These are phyloP conservation scores for Salix caprea DNA, from an alignment of 345 rosid genomes.

Conservation along the genomic window DNA sequence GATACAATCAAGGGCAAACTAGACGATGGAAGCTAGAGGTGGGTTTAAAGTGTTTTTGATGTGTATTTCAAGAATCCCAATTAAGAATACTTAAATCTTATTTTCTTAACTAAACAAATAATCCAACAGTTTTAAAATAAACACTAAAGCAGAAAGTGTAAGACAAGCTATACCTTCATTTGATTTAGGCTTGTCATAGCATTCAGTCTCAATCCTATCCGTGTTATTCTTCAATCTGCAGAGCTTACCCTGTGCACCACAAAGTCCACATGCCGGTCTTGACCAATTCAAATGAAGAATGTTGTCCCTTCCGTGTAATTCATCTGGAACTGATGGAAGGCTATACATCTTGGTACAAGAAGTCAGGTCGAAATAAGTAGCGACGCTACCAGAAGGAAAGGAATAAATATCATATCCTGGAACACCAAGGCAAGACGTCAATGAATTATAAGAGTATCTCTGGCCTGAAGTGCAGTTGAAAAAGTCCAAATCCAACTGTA, in stretches of 20 bases:
- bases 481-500: neutral
- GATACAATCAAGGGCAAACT: too few species aligned
- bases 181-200: neutral
- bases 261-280: neutral
- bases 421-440: neutral
- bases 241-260: neutral
- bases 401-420: neutral
- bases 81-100: too few species aligned
- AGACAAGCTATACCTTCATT: neutral
- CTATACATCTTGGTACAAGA: too few species aligned
- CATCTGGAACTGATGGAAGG: neutral
- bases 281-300: neutral
- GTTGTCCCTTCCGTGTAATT: neutral
- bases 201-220: neutral
- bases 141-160: neutral
- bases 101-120: neutral
- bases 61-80: too few species aligned
- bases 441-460: neutral
- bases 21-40: too few species aligned
- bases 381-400: neutral
- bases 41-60: too few species aligned
- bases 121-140: neutral
- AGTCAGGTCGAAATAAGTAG: neutral
- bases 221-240: neutral
- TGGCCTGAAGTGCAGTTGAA: neutral